Conservation (phyloP, 352 stramenopile species). For the Globisporangium yorkense region DNA sequence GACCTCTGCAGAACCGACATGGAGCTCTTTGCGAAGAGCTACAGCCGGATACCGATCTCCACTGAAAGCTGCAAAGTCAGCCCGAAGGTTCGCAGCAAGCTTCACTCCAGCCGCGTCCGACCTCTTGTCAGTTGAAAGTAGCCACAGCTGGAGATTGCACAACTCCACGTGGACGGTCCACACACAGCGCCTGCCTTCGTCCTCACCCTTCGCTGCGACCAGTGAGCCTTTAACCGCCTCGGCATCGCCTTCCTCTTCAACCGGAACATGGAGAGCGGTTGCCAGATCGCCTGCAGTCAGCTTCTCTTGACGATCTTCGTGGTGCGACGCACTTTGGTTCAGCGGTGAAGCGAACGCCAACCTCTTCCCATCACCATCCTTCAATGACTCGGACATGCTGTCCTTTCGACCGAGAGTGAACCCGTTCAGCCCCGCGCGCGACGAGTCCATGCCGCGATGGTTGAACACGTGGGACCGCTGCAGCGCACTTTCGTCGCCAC, state of each 20-base stretch:
- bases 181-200: background rate
- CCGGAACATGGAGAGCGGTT: constrained; percentile 1
- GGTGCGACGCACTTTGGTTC: background rate
- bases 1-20: constrained; percentile 23
- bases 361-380: constrained; percentile 4
- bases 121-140: constrained; percentile 60
- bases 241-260: background rate
- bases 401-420: constrained; percentile 23
- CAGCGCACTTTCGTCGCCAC: background rate
- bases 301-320: constrained; percentile 4
- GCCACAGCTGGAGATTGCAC: constrained; percentile 52
- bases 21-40: constrained; percentile 4
- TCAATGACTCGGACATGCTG: constrained; percentile 28
- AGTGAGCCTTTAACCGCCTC: background rate
- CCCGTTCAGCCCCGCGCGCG: constrained; percentile 1
- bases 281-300: constrained; percentile 7
- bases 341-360: constrained; percentile 5
- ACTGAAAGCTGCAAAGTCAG: constrained; percentile 6
- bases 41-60: background rate
- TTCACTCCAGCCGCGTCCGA: constrained; percentile 46
- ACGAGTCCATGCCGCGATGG: constrained; percentile 2
- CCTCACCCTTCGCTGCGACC: background rate
- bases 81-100: constrained; percentile 26
- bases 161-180: constrained; percentile 46
- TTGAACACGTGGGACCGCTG: constrained; percentile 3